Base-by-base conservation (phyloP, 495 filamentous ascomycete genomes). In the Paragyromitra xinjiangensis region DNA sequence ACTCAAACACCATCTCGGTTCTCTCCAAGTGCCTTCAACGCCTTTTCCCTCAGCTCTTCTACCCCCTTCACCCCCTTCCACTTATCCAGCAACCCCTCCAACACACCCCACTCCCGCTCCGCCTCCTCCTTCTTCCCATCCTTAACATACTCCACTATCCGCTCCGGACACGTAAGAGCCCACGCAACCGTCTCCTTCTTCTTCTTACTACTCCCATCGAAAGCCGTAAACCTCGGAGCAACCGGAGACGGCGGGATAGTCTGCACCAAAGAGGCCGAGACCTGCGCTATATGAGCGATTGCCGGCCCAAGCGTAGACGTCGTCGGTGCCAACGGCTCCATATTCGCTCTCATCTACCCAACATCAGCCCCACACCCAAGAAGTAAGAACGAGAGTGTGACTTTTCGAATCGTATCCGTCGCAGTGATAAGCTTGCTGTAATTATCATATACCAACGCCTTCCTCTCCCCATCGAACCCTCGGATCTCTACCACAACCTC, bases 361-460 rank as follows among this genome's bases (percentile, higher is more conserved):
- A 3, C 14, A 4, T 77, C 12, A 61, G 34, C 22, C 24, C 9
- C n/a, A 42, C 29, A 29, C 6, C 65, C 7, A 26, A 7, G 44
- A 16, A 19, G 24, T 1, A 34, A 39, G 24, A 11, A 29, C 8
- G 9, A 22, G 53, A 26, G 53, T 29, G 11, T 29, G 14, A 77
- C 74, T 61, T 90, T 91, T 29, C 93, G 88, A 81, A 99, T 99
- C 12, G 95, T 98, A 83, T 97, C 94, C 14, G 96, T 98, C 16
- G 95, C 95, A 19, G 90, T 88, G 75, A 99, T 98, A 80, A 99
- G 85, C 85, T 98, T 98, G 75, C 90, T 93, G 84, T 98, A 99
- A 83, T 99, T 99, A 83, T 99, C 95, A 83, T 99, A 99, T 4
- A 99, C 95, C 51, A 99, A 86, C 26, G 95, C 94, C 84, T 99